Conservation (phyloP, 2,329 filamentous ascomycete species). For the Diplodia mutila region DNA sequence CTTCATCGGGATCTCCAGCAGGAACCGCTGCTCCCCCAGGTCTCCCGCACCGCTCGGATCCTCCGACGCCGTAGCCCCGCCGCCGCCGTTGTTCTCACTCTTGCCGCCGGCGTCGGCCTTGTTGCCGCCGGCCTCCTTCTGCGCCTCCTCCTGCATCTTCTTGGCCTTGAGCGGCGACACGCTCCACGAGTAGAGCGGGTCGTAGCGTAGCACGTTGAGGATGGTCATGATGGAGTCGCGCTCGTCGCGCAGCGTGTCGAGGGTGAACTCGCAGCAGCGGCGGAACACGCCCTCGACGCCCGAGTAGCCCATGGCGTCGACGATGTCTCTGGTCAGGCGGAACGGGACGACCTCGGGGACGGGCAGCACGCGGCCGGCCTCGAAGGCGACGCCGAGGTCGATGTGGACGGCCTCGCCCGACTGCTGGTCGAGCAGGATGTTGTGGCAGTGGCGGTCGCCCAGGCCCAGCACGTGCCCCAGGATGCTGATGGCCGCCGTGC, state of each 20-base stretch:
- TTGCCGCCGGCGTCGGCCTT: not conserved
- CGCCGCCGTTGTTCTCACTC: conserved; percentile 26
- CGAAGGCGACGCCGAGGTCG: conserved; percentile 94
- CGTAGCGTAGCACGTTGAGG: conserved; percentile 95
- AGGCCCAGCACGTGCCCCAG: conserved; percentile 90
- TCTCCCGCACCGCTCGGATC: conserved; percentile 34
- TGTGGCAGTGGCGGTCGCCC: conserved; percentile 93
- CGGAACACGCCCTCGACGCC: conserved; percentile 95
- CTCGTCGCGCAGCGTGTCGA: conserved; percentile 93
- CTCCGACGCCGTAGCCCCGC: conserved; percentile 38
- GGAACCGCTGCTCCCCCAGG: conserved; percentile 31
- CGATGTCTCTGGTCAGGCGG: conserved; percentile 87
- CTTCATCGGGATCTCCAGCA: conserved; percentile 33
- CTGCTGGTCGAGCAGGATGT: conserved; percentile 87
- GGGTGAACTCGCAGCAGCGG: conserved; percentile 96
- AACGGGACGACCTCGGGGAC: conserved; percentile 97
- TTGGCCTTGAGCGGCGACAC: conserved; percentile 72
- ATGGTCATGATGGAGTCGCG: conserved; percentile 98
- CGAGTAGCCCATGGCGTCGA: conserved; percentile 95
- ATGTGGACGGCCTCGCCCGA: conserved; percentile 96
- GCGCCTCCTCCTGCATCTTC: conserved; percentile 67
- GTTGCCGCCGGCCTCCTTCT: conserved; percentile 45
- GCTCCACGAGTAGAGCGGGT: conserved; percentile 95
- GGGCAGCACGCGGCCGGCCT: conserved; percentile 91
- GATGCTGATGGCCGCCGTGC: conserved; percentile 93